Conservation (phyloP, 139 green algal genomes). For the Haematococcus lacustris region DNA sequence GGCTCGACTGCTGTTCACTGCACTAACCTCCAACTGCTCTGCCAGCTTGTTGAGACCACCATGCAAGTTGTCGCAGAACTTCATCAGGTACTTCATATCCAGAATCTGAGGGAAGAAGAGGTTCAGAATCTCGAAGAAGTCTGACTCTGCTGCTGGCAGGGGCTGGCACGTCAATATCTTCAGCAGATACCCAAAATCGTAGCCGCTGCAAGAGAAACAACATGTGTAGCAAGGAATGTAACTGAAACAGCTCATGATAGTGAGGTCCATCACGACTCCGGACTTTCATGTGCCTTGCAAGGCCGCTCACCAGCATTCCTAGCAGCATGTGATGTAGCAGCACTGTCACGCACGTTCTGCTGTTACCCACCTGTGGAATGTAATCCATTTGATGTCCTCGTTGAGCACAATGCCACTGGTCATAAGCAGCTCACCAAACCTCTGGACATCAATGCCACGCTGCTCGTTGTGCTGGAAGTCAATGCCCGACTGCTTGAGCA, state of each 20-base stretch:
- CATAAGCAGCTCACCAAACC: conserved; percentile 96
- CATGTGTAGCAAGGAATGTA: too few species aligned
- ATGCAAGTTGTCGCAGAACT: conserved; percentile 91
- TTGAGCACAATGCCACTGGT: conserved; percentile 94
- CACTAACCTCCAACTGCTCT: conserved; percentile 80
- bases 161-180: conserved; percentile 90
- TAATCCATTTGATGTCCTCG: conserved; percentile 70
- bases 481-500: conserved; percentile 93
- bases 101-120: conserved; percentile 94
- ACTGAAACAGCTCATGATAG: too few species aligned
- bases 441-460: conserved; percentile 84
- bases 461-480: conserved; percentile 87
- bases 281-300: too few species aligned
- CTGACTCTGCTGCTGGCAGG: conserved; percentile 74
- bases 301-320: too few species aligned
- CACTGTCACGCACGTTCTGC: too few species aligned
- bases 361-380: conserved; percentile 40
- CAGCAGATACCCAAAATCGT: conserved; percentile 98
- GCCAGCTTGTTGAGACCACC: conserved; percentile 95
- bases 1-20: too few species aligned
- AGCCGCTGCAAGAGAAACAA: conserved; percentile 46
- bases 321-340: too few species aligned
- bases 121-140: conserved; percentile 93
- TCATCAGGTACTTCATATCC: conserved; percentile 99
- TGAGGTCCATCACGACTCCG: too few species aligned